These are phyloP conservation scores for Camelina laxa DNA, from an alignment of 345 rosid species.

Conservation along the genomic window DNA sequence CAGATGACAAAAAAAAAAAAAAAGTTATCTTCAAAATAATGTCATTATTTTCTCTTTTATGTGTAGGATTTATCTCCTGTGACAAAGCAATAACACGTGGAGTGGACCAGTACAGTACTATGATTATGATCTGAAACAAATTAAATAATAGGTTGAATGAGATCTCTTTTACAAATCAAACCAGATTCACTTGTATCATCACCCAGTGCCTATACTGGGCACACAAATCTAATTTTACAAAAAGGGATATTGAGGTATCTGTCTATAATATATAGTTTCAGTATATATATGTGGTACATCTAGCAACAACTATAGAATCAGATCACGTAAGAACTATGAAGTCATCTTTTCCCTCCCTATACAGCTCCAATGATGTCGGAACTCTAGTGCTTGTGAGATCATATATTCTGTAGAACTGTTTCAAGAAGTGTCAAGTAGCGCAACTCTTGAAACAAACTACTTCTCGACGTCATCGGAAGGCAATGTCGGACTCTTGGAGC, in stretches of 20 bases:
- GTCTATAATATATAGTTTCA: slow-evolving; percentile 26
- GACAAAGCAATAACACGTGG: background rate
- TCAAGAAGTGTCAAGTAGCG: background rate
- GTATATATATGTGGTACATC: slow-evolving; percentile 35
- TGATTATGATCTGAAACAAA: slow-evolving; percentile 20
- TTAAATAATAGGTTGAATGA: slow-evolving; percentile 18
- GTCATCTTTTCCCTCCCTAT: slow-evolving; percentile 34
- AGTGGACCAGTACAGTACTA: background rate
- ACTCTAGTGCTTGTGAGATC: slow-evolving; percentile 38
- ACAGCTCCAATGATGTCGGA: slow-evolving; percentile 39
- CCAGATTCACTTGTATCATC: slow-evolving; percentile 22
- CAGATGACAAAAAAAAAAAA: too few species aligned
- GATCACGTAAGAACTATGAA: slow-evolving; percentile 40
- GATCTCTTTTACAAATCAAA: slow-evolving; percentile 38
- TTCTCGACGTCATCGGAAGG: slow-evolving; percentile 54
- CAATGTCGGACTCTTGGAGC: slow-evolving; percentile 83
- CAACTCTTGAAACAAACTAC: slow-evolving; percentile 12
- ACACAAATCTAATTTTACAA: slow-evolving; percentile 31
- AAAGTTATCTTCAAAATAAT: too few species aligned
- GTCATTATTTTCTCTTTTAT: background rate
- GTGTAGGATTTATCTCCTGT: too few species aligned
- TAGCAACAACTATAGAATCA: slow-evolving; percentile 29
- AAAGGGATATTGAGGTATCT: slow-evolving; percentile 30
- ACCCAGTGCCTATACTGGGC: background rate
- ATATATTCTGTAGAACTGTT: slow-evolving; percentile 31